Percentiles rank a stretch among this genome's conserved stretches.
Evolutionary conservation across 768 basidiomycete species (phyloP).

Genomic region (Russula emetica): DNA sequence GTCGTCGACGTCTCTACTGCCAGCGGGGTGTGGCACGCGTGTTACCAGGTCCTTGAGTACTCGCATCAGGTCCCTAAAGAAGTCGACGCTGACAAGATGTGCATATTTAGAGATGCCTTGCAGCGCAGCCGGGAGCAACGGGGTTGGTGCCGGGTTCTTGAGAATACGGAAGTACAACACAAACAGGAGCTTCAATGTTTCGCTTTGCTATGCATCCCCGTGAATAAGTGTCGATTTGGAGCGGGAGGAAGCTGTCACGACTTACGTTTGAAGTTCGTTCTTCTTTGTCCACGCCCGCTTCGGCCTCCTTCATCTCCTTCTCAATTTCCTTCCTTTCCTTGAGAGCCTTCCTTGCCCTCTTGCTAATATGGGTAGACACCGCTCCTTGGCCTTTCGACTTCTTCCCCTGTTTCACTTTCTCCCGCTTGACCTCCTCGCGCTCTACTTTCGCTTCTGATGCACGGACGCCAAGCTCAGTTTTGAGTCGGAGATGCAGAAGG

Average conservation of each 20-base stretch:
- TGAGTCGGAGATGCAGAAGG: constrained; percentile 79
- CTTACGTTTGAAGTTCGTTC: constrained; percentile 78
- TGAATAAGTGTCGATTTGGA: constrained; percentile 13
- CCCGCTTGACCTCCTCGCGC: constrained; percentile 40
- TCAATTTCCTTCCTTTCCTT: constrained; percentile 89
- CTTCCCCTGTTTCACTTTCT: constrained; percentile 42
- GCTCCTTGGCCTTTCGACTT: constrained; percentile 32
- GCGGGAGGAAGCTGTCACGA: constrained; percentile 27
- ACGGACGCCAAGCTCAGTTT: constrained; percentile 77
- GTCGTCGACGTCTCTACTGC: constrained; percentile 26
- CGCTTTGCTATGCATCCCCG: constrained; percentile 71
- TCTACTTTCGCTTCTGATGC: constrained; percentile 68
- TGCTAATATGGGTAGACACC: constrained; percentile 76
- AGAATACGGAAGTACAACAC: constrained; percentile 95
- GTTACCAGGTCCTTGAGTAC: constrained; percentile 76
- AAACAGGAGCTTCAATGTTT: constrained; percentile 95
- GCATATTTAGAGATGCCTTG: constrained; percentile 91
- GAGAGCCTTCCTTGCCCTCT: constrained; percentile 79
- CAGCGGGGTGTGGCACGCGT: constrained; percentile 42
- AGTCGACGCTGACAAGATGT: constrained; percentile 96
- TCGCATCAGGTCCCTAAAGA: constrained; percentile 91
- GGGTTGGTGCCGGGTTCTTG: constrained; percentile 75
- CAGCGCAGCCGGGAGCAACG: constrained; percentile 80
- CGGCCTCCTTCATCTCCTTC: constrained; percentile 90
- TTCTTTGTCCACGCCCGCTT: constrained; percentile 89